Conservation (phyloP, 2,329 filamentous ascomycete species). For the Eutypa lata region DNA sequence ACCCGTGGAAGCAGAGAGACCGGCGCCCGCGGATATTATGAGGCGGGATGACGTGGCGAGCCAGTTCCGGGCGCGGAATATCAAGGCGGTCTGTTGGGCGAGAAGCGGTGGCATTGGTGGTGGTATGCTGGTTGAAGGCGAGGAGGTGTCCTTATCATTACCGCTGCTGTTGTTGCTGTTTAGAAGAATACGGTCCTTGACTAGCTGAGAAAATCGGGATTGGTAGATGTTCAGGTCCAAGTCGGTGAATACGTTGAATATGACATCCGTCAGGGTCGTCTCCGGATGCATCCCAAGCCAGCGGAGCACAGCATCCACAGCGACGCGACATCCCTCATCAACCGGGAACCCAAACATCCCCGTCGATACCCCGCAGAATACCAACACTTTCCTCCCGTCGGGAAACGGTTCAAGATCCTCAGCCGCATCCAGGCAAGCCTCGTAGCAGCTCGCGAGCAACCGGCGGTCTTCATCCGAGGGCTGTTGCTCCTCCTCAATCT, state of each 20-base stretch:
- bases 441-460: slow-evolving; percentile 27
- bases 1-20: slow-evolving; percentile 31
- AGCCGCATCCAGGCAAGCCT: slow-evolving; percentile 24
- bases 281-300: slow-evolving; percentile 23
- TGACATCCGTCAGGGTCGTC: slow-evolving; percentile 25
- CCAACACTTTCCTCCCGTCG: slow-evolving; percentile 21
- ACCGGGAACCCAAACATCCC: slow-evolving; percentile 33
- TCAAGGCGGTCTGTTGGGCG: too few species aligned
- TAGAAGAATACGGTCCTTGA: slow-evolving; percentile 1
- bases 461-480: neutral
- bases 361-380: slow-evolving; percentile 32
- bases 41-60: slow-evolving; percentile 21
- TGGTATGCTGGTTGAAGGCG: too few species aligned
- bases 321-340: slow-evolving; percentile 23
- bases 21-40: slow-evolving; percentile 30
- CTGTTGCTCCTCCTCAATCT: neutral
- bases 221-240: slow-evolving; percentile 16
- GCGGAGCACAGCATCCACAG: slow-evolving; percentile 21
- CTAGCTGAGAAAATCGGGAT: slow-evolving; percentile 3
- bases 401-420: slow-evolving; percentile 22
- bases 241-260: slow-evolving; percentile 31
- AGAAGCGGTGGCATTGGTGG: too few species aligned
- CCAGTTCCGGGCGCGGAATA: slow-evolving; percentile 11
- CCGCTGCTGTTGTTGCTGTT: too few species aligned
- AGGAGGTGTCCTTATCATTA: too few species aligned